Base-by-base conservation (phyloP, 1,284 basidiomycete genomes). In the Irpex lacteus region DNA sequence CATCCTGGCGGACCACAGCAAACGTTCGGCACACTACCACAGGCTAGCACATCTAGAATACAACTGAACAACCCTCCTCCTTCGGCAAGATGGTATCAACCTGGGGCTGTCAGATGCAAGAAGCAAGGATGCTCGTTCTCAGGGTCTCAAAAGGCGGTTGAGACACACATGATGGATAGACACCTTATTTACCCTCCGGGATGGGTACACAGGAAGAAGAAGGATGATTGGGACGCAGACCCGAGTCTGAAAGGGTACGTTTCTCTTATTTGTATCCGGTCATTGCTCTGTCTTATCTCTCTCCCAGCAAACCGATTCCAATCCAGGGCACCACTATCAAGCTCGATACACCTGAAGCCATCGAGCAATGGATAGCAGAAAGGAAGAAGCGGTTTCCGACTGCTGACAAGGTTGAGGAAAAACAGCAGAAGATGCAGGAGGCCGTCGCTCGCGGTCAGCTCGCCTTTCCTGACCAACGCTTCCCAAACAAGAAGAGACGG, bases 111-210 rank as follows among this genome's bases (percentile, higher is more conserved):
- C 66, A 81, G 81, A 62, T 97, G 95, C 75, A 83, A 83, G 1
- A 80, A 90, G 66, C 80, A 80, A 44, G 85, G 85, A 13, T 97
- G 95, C 74, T 73, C 76, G 6, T 98, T 94, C 71, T 81, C 81
- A 34, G 94, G 93, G 26, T 88, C 92, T 5, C 80, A 81, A 49
- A 91, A 92, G 71, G 80, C 87, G 34, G 86, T 96, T 4, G 89
- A 94, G 73, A 82, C 84, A 19, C 95, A 97, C 73, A 92, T 90
- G 85, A 95, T 95, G 87, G 95, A 97, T 73, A 81, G 94, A 19
- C 95, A 96, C 76, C 79, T 96, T 59, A 89, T 96, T 59, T 95
- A 88, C 69, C 91, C 91, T 15, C 82, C 84, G 53, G 90, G 86
- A 19, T 92, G 91, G 86, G 83, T 91, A 60, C 84, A 87, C 64